Base-by-base conservation (phyloP, 768 basidiomycete species). In the Fibroporia radiculosa region DNA sequence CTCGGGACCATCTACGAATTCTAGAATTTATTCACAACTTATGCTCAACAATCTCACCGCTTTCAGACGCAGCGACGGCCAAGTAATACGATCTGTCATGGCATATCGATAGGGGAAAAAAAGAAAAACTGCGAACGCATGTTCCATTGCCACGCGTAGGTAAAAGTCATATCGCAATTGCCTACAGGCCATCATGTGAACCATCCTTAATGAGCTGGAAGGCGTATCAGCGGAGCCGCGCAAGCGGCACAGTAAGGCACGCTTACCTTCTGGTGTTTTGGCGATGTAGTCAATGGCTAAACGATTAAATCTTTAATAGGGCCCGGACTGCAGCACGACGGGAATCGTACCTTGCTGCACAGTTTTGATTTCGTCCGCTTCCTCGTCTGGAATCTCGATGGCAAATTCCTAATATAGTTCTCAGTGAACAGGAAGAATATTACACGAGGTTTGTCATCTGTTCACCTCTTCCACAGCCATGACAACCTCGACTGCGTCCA, bases 401-500 rank as follows among this genome's bases (percentile, higher is more conserved):
- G 78, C 74, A 63, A 99, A 99, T 60, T 98, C 96, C 91, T 98
- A 36, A 39, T 22, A 26, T 13, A n/a, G 18, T 13, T 11, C 28
- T 13, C 14, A 25, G 11, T 29, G 22, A 45, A 32, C 45, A 40
- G 33, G 16, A 28, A 19, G 20, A 51, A 28, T 16, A n/a, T 25
- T n/a, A 32, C 16, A 29, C 16, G 23, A 28, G 13, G 14, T 26
- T 45, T 27, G 13, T 8, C 11, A 43, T 7, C 26, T 5, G 35
- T 61, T 35, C 54, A 80, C 84, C 78, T 93, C 96, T 69, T 99
- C 96, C 54, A 99, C 84, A 31, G 95, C 92, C 93, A 99, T 96
- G 56, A 98, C 89, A 22, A 97, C 93, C 65, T 99, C 96, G 16
- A 99, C 93, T 16, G 93, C 78, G 64, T 99, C 96, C 62, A 99